These are phyloP conservation scores for Mycosphaerella arachidis DNA, from an alignment of 2,329 filamentous ascomycete species.

Conservation along the genomic window DNA sequence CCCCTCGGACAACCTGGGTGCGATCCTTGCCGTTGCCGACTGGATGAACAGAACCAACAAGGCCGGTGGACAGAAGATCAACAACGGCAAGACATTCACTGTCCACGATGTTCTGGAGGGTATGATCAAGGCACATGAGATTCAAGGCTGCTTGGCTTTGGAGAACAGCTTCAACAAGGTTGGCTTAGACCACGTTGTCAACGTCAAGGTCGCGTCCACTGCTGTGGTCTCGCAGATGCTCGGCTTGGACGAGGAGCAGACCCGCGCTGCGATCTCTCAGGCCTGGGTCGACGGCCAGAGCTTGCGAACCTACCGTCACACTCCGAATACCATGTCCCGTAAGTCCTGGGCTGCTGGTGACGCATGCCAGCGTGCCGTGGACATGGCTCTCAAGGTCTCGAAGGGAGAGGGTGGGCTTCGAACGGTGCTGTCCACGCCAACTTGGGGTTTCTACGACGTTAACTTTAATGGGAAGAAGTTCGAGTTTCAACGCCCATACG, in stretches of 20 bases:
- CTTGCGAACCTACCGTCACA: conserved; percentile 93
- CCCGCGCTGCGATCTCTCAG: conserved; percentile 90
- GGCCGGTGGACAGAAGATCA: conserved; percentile 65
- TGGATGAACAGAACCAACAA: conserved; percentile 95
- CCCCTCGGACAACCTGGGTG: conserved; percentile 95
- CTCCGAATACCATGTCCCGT: conserved; percentile 98
- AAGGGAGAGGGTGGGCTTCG: conserved; percentile 88
- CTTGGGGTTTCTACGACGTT: conserved; percentile 98
- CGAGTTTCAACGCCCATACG: conserved; percentile 91
- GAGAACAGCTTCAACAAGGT: conserved; percentile 99
- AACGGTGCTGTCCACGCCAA: conserved; percentile 85
- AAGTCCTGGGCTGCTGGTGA: conserved; percentile 99
- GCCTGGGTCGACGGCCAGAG: conserved; percentile 96
- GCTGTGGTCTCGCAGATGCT: conserved; percentile 95
- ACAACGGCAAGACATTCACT: conserved; percentile 73
- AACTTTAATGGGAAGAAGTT: conserved; percentile 95
- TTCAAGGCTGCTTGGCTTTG: conserved; percentile 92
- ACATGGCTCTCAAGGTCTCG: conserved; percentile 95
- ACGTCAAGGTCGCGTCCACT: conserved; percentile 95
- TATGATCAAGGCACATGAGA: conserved; percentile 97
- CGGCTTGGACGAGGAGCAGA: conserved; percentile 82
- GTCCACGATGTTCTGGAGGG: conserved; percentile 87
- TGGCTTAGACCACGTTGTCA: conserved; percentile 92
- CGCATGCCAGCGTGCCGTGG: conserved; percentile 95
- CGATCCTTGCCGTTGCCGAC: conserved; percentile 93